Conservation (phyloP, 495 filamentous ascomycete genomes). For the Aspergillus sclerotioniger region DNA sequence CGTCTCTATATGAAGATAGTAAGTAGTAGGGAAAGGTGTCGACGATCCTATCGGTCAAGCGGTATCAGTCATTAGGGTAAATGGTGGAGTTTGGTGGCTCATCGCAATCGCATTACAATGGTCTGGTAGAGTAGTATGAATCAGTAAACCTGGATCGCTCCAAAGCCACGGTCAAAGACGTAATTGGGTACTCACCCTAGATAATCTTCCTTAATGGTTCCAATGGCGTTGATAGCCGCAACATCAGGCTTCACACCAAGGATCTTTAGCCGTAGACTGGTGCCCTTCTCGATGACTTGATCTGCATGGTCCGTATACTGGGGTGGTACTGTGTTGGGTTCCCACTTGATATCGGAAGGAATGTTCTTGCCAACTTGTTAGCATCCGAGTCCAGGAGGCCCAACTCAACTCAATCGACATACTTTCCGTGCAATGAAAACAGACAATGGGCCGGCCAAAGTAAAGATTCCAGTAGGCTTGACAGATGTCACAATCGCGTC, state of each 20-base stretch:
- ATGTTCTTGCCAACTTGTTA: conserved; percentile 65
- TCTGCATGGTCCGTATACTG: conserved; percentile 86
- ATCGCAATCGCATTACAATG: conserved; percentile 29
- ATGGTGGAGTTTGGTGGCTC: neutral
- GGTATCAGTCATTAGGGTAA: conserved; percentile 13
- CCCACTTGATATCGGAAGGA: conserved; percentile 87
- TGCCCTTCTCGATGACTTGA: conserved; percentile 88
- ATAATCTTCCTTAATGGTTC: conserved; percentile 87
- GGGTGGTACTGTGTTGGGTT: conserved; percentile 81
- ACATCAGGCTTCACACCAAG: conserved; percentile 90
- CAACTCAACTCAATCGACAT: conserved; percentile 31
- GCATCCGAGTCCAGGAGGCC: conserved; percentile 5
- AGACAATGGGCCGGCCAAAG: conserved; percentile 79
- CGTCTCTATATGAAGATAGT: conserved; percentile 1
- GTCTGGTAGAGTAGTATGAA: conserved; percentile 23
- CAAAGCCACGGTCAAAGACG: neutral
- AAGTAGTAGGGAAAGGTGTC: neutral
- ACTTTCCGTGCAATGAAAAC: conserved; percentile 89
- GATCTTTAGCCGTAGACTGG: conserved; percentile 89
- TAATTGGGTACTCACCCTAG: conserved; percentile 43
- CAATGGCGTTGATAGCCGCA: conserved; percentile 91
- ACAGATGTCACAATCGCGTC: conserved; percentile 89
- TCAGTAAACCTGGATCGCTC: conserved; percentile 7
- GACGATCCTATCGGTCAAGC: conserved; percentile 1
- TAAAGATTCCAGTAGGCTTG: conserved; percentile 89